Conservation (phyloP, 1,284 basidiomycete species). For the Megacollybia platyphylla region DNA sequence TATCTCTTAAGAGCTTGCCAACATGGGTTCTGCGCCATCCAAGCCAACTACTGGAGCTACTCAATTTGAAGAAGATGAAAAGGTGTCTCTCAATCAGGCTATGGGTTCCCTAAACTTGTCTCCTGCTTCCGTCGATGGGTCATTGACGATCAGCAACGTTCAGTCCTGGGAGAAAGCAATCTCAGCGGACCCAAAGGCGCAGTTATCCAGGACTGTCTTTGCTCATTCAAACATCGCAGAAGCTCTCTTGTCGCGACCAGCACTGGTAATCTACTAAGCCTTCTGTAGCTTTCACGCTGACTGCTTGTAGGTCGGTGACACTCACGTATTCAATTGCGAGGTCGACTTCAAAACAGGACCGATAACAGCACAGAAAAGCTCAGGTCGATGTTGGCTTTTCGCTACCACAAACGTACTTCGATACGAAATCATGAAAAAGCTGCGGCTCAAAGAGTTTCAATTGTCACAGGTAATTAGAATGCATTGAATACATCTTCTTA, state of each 20-base stretch:
- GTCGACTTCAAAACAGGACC: slow-evolving; percentile 74
- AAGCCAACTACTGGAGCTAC: not conserved
- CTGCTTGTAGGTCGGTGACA: slow-evolving; percentile 3
- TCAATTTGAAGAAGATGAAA: not conserved
- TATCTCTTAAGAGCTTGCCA: not conserved
- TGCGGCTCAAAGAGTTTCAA: slow-evolving; percentile 81
- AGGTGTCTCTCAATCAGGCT: not conserved
- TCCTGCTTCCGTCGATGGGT: slow-evolving; percentile 35
- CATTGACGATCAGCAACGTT: slow-evolving; percentile 45
- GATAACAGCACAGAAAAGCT: slow-evolving; percentile 79
- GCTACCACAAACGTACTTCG: slow-evolving; percentile 83
- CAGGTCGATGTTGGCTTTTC: slow-evolving; percentile 89
- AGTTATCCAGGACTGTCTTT: slow-evolving; percentile 74
- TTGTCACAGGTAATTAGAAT: slow-evolving; percentile 61
- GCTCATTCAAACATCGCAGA: slow-evolving; percentile 60
- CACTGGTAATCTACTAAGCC: slow-evolving; percentile 36
- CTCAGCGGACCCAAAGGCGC: slow-evolving; percentile 47
- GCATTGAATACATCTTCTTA: not conserved
- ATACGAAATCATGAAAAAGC: slow-evolving; percentile 74
- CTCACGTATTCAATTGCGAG: slow-evolving; percentile 77
- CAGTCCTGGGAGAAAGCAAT: slow-evolving; percentile 54
- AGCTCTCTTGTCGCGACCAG: slow-evolving; percentile 54
- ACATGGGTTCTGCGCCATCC: not conserved
- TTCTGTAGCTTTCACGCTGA: too few species aligned
- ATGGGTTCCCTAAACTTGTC: not conserved